These are phyloP conservation scores for Mediolabrus comicus DNA, from an alignment of 108 stramenopile species.

Conservation along the genomic window DNA sequence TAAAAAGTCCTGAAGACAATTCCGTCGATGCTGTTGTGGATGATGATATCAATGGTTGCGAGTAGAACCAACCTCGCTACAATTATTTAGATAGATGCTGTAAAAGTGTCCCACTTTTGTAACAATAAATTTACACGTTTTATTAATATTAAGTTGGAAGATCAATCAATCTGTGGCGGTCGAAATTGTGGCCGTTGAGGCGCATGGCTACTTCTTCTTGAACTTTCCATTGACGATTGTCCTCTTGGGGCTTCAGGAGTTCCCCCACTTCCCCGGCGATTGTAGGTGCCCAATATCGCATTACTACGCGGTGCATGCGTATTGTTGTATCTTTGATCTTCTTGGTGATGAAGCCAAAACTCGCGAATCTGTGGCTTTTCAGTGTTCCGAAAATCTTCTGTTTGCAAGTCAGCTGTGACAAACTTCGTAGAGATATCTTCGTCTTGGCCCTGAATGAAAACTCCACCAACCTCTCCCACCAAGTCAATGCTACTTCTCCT, in stretches of 20 bases:
- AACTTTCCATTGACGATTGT: neutral
- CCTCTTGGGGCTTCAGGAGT: no score
- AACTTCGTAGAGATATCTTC: neutral
- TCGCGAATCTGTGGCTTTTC: neutral
- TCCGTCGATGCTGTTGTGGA: no score
- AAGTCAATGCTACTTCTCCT: conserved; percentile 4
- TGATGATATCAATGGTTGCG: no score
- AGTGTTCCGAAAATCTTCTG: neutral
- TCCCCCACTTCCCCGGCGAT: neutral
- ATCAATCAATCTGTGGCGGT: neutral
- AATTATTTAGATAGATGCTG: neutral
- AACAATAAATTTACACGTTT: neutral
- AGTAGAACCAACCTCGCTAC: no score
- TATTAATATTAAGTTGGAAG: neutral
- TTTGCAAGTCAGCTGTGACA: neutral
- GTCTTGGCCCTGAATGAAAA: neutral
- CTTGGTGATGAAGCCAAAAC: neutral
- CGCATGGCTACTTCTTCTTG: neutral
- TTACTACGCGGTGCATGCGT: neutral
- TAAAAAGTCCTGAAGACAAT: neutral
- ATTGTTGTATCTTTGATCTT: neutral
- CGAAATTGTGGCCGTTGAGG: neutral
- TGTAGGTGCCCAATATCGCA: neutral
- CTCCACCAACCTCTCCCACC: conserved; percentile 10
- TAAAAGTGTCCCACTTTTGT: neutral